A percentile compares a stretch with the other conserved stretches of the same genome.
Evolutionary conservation across 352 stramenopile genomes (phyloP).

Genomic region (Phytophthora brassicae): DNA sequence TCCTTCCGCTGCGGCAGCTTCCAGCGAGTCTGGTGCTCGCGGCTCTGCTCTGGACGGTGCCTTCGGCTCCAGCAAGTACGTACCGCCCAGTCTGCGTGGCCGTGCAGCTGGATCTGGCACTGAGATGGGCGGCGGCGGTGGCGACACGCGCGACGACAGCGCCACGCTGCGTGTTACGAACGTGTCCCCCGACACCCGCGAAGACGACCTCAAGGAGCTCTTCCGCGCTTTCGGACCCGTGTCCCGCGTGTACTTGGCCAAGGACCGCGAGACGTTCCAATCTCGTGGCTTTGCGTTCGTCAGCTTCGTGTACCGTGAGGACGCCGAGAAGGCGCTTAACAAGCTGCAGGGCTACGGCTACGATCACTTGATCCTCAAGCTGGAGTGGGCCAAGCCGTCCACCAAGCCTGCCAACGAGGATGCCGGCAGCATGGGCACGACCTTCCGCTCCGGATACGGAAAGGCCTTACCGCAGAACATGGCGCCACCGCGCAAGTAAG

Average conservation of each 20-base stretch:
- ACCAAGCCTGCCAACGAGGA: slow-evolving; percentile 82
- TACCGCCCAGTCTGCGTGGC: slow-evolving; percentile 80
- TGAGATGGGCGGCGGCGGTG: slow-evolving; percentile 26
- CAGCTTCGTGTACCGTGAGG: slow-evolving; percentile 95
- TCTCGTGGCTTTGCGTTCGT: slow-evolving; percentile 99
- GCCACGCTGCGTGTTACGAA: slow-evolving; percentile 98
- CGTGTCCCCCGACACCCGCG: slow-evolving; percentile 97
- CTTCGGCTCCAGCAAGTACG: slow-evolving; percentile 87
- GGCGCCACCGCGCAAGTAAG: slow-evolving; percentile 78
- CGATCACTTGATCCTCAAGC: slow-evolving; percentile 99
- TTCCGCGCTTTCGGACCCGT: slow-evolving; percentile 97
- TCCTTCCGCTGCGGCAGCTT: slow-evolving; percentile 17
- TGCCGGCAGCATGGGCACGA: slow-evolving; percentile 81
- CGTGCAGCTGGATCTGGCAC: slow-evolving; percentile 39
- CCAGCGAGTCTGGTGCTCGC: slow-evolving; percentile 32
- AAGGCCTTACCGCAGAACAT: slow-evolving; percentile 88
- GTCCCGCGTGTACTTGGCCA: slow-evolving; percentile 97
- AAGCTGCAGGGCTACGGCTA: slow-evolving; percentile 98
- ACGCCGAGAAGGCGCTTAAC: slow-evolving; percentile 96
- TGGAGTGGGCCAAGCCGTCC: slow-evolving; percentile 98
- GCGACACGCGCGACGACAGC: slow-evolving; percentile 61
- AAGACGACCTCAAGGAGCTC: slow-evolving; percentile 98
- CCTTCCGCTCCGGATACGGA: slow-evolving; percentile 88
- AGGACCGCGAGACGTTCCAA: slow-evolving; percentile 98
- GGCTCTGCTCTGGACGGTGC: slow-evolving; percentile 65